Evolutionary conservation across 495 filamentous ascomycete genomes (phyloP).

Genomic region (Talaromyces nanjingensis): DNA sequence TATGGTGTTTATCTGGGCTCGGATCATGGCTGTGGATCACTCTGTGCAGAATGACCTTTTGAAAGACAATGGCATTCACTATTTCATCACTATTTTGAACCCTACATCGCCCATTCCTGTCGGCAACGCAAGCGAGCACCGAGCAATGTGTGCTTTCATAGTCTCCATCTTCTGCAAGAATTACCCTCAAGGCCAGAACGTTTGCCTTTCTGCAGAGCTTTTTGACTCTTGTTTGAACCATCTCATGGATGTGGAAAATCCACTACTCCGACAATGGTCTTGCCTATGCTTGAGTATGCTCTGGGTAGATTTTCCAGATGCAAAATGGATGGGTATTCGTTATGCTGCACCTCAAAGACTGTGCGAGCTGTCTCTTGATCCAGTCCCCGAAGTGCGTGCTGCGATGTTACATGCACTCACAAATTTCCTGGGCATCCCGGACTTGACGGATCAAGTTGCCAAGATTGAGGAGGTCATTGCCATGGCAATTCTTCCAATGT

Average conservation of each 20-base stretch:
- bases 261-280: slow-evolving; percentile 89
- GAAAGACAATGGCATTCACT: slow-evolving; percentile 94
- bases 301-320: slow-evolving; percentile 84
- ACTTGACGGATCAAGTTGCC: slow-evolving; percentile 84
- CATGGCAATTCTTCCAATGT: slow-evolving; percentile 76
- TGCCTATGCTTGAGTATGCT: slow-evolving; percentile 94
- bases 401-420: slow-evolving; percentile 90
- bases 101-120: slow-evolving; percentile 76
- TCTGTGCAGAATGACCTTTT: slow-evolving; percentile 87
- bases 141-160: slow-evolving; percentile 98
- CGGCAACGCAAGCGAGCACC: slow-evolving; percentile 80
- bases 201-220: slow-evolving; percentile 73
- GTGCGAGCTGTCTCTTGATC: slow-evolving; percentile 74
- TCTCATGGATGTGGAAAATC: slow-evolving; percentile 77
- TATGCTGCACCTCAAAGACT: slow-evolving; percentile 72
- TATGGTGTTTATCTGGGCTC: slow-evolving; percentile 99
- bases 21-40: slow-evolving; percentile 91
- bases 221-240: slow-evolving; percentile 78
- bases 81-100: slow-evolving; percentile 87
- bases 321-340: slow-evolving; percentile 88
- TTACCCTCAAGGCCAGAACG: slow-evolving; percentile 81
- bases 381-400: slow-evolving; percentile 88
- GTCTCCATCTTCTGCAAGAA: slow-evolving; percentile 93
- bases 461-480: slow-evolving; percentile 85
- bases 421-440: slow-evolving; percentile 87